Percentiles rank a stretch among this genome's conserved stretches.
Evolutionary conservation across 352 stramenopile species (phyloP).

Genomic region (Phytophthora chlamydospora): DNA sequence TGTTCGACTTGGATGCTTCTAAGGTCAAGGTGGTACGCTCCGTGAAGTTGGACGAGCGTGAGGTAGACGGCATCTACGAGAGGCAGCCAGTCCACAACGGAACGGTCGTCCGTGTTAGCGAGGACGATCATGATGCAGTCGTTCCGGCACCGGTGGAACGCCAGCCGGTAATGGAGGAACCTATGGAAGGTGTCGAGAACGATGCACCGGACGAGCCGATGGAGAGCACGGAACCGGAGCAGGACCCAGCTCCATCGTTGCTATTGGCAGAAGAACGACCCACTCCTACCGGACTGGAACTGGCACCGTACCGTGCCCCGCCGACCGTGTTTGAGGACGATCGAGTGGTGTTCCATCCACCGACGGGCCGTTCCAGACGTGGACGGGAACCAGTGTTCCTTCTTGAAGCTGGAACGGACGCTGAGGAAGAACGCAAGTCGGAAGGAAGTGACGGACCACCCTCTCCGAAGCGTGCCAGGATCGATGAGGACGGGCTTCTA

Average conservation of each 20-base stretch:
- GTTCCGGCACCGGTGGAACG: not conserved
- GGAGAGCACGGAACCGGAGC: too few relatives aligned
- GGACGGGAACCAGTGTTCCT: constrained; percentile 3
- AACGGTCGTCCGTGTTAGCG: not conserved
- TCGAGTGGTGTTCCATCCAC: constrained; percentile 9
- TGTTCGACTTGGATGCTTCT: constrained; percentile 9
- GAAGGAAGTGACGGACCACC: constrained; percentile 19
- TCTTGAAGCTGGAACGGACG: constrained; percentile 4
- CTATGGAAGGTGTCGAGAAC: not conserved
- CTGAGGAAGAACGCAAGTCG: constrained; percentile 8
- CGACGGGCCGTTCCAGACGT: not conserved
- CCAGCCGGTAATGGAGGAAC: not conserved
- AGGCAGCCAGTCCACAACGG: not conserved
- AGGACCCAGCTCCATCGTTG: too few relatives aligned
- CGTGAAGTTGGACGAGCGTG: constrained; percentile 11
- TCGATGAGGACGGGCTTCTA: constrained; percentile 20
- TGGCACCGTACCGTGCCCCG: not conserved
- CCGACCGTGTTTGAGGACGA: constrained; percentile 1
- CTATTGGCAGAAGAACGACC: too few relatives aligned
- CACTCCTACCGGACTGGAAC: not conserved
- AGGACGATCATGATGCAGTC: not conserved
- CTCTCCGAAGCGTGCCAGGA: constrained; percentile 13
- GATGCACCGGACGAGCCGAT: too few relatives aligned
- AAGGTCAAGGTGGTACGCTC: constrained; percentile 5
- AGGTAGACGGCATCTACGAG: constrained; percentile 13